A percentile compares a stretch with the other conserved stretches of the same genome.
phyloP scores from a whole-genome alignment of 495 filamentous ascomycete genomes.

The Trichoderma gamsii region DNA sequence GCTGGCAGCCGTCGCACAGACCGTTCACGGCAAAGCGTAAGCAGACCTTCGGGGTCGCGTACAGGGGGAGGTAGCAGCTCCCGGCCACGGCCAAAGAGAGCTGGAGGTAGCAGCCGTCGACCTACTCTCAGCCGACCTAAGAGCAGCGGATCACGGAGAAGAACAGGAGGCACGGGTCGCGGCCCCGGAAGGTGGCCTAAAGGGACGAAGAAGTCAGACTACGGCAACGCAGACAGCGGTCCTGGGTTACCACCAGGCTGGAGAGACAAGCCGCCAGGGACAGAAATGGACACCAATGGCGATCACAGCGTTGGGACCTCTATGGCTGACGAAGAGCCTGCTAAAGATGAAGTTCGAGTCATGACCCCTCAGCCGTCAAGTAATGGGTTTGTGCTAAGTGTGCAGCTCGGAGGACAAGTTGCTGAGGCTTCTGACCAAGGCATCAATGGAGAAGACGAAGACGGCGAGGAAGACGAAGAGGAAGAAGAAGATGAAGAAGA shows the following conservation, averaged over 20 bases:
- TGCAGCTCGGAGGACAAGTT: neutral
- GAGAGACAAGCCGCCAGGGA: conserved; percentile 28
- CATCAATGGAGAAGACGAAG: conserved; percentile 22
- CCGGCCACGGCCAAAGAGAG: conserved; percentile 25
- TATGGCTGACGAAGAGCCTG: conserved; percentile 27
- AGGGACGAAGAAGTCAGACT: conserved; percentile 52
- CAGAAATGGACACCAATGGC: conserved; percentile 26
- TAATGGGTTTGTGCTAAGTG: neutral
- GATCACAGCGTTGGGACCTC: conserved; percentile 30
- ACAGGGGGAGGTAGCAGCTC: conserved; percentile 21
- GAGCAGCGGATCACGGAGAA: conserved; percentile 32
- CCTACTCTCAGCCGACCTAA: conserved; percentile 28
- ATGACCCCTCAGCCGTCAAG: conserved; percentile 16
- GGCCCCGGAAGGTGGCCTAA: conserved; percentile 49
- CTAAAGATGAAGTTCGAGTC: conserved; percentile 25
- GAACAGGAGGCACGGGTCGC: conserved; percentile 47
- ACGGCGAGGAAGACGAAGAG: conserved; percentile 25
- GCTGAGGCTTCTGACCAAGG: conserved; percentile 1
- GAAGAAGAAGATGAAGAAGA: conserved; percentile 22
- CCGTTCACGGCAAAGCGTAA: conserved; percentile 25
- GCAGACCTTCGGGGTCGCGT: conserved; percentile 29
- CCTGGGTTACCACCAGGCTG: conserved; percentile 49
- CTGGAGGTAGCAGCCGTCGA: conserved; percentile 23
- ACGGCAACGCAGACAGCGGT: conserved; percentile 50
- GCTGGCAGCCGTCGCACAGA: conserved; percentile 37